Base-by-base conservation (phyloP, 2,329 filamentous ascomycete species). In the Zopfia rhizophila region DNA sequence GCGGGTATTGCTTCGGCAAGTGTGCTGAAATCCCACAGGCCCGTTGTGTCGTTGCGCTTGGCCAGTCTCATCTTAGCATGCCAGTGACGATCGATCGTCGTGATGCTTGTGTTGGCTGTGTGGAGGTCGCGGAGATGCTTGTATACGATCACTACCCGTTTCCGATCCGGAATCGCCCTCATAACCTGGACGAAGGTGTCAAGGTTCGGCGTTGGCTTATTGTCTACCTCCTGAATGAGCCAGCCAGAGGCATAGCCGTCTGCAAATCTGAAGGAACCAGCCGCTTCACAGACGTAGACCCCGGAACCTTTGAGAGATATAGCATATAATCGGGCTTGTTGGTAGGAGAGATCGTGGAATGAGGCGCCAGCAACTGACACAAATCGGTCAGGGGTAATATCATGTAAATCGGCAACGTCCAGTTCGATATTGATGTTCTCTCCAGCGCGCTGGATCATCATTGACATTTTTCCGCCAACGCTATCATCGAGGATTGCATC, bases 291-390 rank as follows among this genome's bases (percentile, higher is more conserved):
- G 48, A 97, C 88, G 68, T 90, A 99, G 13, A 99, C 91, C 23
- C 94, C 94, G 29, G 73, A 65, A 38, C 72, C 68, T 69, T 91
- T 88, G 61, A 91, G 89, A 7, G 92, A 87, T 46, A 99, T 92
- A 23, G 92, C 93, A 69, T 97, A 97, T 4, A 97, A 82, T 7
- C 94, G 87, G n/a, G 94, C 91, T 73, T 97, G 92, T 68, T 99
- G 94, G 71, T 99, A 99, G 1, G 95, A 99, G 13, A 99, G 79
- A 68, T 96, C 85, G 75, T 99, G 95, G 78, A 99, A 97, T 48
- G 91, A 93, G 17, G 87, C 94, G 14, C 94, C 95, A 29, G 92
- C 90, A 30, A 97, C 93, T 4, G 91, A 90, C 41, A 97, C 89
- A 67, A 97, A 99, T 50, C 92, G 88, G 73, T 97, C 92, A 11